These are phyloP conservation scores for Odontarrhena argentea DNA, from an alignment of 345 rosid genomes.

Conservation along the genomic window DNA sequence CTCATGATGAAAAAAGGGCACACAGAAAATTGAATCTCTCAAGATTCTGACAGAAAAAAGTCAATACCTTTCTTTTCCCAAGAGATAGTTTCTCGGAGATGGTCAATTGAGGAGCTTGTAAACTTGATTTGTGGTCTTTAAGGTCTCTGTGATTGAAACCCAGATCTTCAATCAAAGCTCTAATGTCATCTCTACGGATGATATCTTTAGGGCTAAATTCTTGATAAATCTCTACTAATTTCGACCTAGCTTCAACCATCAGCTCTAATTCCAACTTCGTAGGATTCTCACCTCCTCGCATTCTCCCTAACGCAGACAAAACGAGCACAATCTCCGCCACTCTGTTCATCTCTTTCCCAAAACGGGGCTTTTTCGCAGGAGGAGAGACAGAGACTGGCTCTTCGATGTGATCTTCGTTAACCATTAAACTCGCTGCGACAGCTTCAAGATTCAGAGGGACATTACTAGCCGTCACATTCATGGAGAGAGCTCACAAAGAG, in stretches of 20 bases:
- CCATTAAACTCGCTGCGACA: background rate
- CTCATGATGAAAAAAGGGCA: background rate
- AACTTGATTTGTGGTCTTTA: conserved; percentile 64
- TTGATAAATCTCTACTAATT: conserved; percentile 56
- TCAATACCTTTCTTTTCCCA: conserved; percentile 65
- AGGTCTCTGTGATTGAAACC: conserved; percentile 59
- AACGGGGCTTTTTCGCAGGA: conserved; percentile 48
- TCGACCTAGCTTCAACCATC: conserved; percentile 82
- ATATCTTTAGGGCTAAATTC: conserved; percentile 68
- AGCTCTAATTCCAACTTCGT: conserved; percentile 63
- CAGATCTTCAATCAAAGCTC: conserved; percentile 72
- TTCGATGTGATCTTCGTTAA: conserved; percentile 6
- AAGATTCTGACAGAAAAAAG: conserved; percentile 4
- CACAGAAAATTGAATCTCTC: background rate
- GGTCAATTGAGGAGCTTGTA: conserved; percentile 50
- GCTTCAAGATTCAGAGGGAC: conserved; percentile 9
- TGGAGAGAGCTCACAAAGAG: background rate
- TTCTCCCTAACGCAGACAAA: conserved; percentile 72
- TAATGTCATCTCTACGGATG: conserved; percentile 56
- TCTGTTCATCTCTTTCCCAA: conserved; percentile 42
- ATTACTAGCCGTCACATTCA: conserved; percentile 14
- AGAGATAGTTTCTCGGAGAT: conserved; percentile 72
- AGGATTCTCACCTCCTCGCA: conserved; percentile 67
- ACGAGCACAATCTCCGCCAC: conserved; percentile 91
- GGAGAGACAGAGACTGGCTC: conserved; percentile 23